These are phyloP conservation scores for Medicago truncatula DNA, from an alignment of 306 rosid species.

Conservation along the genomic window DNA sequence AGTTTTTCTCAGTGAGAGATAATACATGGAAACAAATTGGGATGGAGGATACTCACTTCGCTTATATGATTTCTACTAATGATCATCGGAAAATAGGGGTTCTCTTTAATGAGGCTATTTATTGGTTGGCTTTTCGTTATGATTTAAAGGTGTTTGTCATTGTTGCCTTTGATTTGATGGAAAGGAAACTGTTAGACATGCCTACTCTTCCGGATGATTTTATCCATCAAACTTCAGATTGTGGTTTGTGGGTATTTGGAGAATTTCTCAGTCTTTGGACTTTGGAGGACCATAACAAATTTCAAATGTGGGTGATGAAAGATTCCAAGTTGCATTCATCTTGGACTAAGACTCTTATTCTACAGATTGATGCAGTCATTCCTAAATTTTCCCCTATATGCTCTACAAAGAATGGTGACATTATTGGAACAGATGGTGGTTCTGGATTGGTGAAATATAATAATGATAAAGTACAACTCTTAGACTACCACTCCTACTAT, in stretches of 20 bases:
- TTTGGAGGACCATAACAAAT: fast-evolving
- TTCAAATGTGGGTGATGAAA: constrained; percentile 39
- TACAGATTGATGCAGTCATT: not conserved
- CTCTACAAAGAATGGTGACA: constrained; percentile 15
- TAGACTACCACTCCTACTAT: not conserved
- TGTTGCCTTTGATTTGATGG: constrained; percentile 30
- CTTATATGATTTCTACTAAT: not conserved
- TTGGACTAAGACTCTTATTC: not conserved
- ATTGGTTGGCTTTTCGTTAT: not conserved
- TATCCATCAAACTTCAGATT: too few relatives aligned
- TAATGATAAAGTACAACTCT: not conserved
- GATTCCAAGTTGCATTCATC: constrained; percentile 5
- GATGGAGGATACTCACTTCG: not conserved
- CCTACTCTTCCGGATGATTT: constrained; percentile 5
- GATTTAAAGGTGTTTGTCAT: not conserved
- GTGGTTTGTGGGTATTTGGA: constrained; percentile 18
- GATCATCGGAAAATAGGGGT: not conserved
- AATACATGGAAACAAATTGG: not conserved
- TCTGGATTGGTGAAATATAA: constrained; percentile 4
- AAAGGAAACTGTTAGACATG: constrained; percentile 15
- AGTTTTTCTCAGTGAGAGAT: not conserved
- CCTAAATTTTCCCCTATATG: not conserved
- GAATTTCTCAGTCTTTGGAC: constrained; percentile 1
- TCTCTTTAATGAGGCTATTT: not conserved
- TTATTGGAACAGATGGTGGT: not conserved